Evolutionary conservation across 2,329 filamentous ascomycete genomes (phyloP).

Genomic region (Aureobasidium sp.): DNA sequence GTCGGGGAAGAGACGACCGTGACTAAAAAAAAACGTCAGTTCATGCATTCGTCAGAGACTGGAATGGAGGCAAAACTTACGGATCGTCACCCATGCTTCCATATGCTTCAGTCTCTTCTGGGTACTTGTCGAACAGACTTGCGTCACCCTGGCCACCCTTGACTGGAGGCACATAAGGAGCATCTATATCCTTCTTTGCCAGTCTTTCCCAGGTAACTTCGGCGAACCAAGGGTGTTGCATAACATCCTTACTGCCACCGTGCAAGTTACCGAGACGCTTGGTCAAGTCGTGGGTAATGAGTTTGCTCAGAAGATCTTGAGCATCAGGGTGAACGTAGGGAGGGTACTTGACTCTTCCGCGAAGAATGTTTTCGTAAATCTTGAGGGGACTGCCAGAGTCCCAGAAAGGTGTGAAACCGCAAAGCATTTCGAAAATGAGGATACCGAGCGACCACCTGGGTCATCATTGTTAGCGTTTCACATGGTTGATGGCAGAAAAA

Average conservation of each 20-base stretch:
- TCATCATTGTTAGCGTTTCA: constrained; percentile 6
- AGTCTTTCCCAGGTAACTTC: constrained; percentile 97
- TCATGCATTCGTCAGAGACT: constrained; percentile 12
- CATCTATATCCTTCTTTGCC: constrained; percentile 93
- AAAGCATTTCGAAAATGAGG: constrained; percentile 98
- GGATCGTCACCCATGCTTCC: constrained; percentile 72
- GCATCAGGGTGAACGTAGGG: constrained; percentile 92
- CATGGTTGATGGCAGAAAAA: background rate
- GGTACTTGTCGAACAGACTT: constrained; percentile 96
- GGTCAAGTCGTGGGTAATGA: constrained; percentile 91
- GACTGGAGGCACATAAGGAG: constrained; percentile 93
- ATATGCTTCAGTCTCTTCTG: constrained; percentile 92
- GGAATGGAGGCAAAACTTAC: constrained; percentile 51
- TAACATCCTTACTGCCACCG: constrained; percentile 84
- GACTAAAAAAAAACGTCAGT: constrained; percentile 41
- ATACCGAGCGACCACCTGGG: constrained; percentile 97
- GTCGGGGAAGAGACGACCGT: constrained; percentile 67
- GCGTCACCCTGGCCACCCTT: constrained; percentile 90
- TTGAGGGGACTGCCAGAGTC: constrained; percentile 96
- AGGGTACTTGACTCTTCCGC: constrained; percentile 92
- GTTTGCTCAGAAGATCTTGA: constrained; percentile 80
- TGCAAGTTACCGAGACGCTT: constrained; percentile 93
- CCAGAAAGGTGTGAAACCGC: constrained; percentile 98
- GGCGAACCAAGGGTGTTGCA: constrained; percentile 91
- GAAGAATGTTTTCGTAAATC: constrained; percentile 98